Evolutionary conservation across 1,139 yeast species (phyloP).

Genomic region (Pichia sp.): DNA sequence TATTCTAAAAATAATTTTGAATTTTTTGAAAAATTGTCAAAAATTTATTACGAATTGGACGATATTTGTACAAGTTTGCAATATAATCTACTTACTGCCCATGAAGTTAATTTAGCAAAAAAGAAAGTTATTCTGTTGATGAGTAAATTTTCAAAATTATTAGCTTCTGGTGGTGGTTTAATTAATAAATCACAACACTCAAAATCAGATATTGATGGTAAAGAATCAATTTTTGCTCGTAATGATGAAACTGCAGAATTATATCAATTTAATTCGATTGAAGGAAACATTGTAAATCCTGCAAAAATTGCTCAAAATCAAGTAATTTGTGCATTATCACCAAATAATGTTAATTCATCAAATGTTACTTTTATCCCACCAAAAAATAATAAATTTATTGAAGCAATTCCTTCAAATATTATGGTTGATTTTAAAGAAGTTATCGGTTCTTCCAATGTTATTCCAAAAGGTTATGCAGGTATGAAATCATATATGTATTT

Average conservation of each 20-base stretch:
- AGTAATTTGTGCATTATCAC: constrained; percentile 63
- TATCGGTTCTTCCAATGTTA: constrained; percentile 51
- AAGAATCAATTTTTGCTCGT: constrained; percentile 65
- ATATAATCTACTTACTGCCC: constrained; percentile 50
- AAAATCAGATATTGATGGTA: constrained; percentile 59
- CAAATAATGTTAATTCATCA: constrained; percentile 55
- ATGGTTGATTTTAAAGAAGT: constrained; percentile 76
- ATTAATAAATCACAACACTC: constrained; percentile 30
- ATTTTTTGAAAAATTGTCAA: constrained; percentile 48
- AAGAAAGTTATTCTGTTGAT: constrained; percentile 57
- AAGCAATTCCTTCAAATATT: constrained; percentile 65
- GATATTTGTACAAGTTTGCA: constrained; percentile 56
- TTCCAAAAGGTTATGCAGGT: constrained; percentile 66
- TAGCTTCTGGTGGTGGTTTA: constrained; percentile 38
- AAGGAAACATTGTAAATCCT: constrained; percentile 31
- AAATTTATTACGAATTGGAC: constrained; percentile 54
- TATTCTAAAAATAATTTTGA: constrained; percentile 66
- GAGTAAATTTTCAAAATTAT: constrained; percentile 61
- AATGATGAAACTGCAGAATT: constrained; percentile 59
- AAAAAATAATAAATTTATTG: constrained; percentile 40
- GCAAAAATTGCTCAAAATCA: constrained; percentile 65
- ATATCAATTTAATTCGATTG: constrained; percentile 27
- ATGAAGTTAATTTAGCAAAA: constrained; percentile 50
- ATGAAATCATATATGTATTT: constrained; percentile 69
- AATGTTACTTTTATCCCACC: constrained; percentile 40